A percentile compares a stretch with the other conserved stretches of the same genome.
phyloP scores from a whole-genome alignment of 2,329 filamentous ascomycete species.

The Beauveria caledonica region DNA sequence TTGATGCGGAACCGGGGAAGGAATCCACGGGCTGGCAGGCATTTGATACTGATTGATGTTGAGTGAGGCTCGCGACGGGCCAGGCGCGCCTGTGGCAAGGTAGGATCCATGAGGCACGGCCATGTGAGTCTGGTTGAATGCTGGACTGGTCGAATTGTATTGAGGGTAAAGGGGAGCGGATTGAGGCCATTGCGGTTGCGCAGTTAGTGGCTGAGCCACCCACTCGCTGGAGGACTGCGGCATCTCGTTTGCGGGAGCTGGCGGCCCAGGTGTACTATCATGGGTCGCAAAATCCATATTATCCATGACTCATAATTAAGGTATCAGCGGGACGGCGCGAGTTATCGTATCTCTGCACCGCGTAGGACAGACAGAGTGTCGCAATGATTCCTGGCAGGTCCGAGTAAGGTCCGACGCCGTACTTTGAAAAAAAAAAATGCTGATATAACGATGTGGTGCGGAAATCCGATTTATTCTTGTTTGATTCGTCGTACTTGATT shows the following conservation, averaged over 20 bases:
- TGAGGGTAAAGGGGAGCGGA: not conserved
- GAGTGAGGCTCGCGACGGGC: not conserved
- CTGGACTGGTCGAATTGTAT: not conserved
- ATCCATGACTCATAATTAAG: slow-evolving; percentile 19
- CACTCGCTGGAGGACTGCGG: not conserved
- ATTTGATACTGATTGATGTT: not conserved
- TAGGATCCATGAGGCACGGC: not conserved
- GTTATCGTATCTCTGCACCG: not conserved
- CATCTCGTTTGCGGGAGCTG: slow-evolving; percentile 3
- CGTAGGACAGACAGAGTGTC: not conserved
- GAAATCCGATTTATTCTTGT: not conserved
- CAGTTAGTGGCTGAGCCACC: not conserved
- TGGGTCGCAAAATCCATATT: slow-evolving; percentile 27
- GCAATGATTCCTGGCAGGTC: not conserved
- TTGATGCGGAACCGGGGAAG: not conserved
- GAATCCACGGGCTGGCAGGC: not conserved
- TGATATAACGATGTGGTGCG: not conserved
- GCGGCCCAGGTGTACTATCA: slow-evolving; percentile 12
- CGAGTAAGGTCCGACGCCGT: not conserved
- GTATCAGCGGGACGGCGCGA: not conserved
- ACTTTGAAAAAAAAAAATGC: not conserved
- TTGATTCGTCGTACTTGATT: not conserved
- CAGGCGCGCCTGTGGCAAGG: not conserved
- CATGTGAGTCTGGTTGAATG: not conserved
- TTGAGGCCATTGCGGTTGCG: not conserved